Conservation (phyloP, 2,329 filamentous ascomycete species). For the Amauroascus niger region DNA sequence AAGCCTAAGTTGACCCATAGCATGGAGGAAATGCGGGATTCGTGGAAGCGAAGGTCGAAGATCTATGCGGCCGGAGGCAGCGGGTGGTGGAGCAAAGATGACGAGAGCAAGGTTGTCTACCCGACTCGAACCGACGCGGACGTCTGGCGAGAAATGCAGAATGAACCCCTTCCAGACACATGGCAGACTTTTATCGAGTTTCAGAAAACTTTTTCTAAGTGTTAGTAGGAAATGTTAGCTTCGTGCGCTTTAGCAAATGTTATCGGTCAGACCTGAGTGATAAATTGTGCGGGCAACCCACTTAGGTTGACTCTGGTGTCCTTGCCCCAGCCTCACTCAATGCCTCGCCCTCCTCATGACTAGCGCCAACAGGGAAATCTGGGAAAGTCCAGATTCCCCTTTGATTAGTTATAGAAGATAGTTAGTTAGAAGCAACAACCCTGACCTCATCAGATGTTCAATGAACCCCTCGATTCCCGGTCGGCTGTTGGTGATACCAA, state of each 20-base stretch:
- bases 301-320: too few relatives aligned
- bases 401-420: too few relatives aligned
- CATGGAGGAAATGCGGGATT: background rate
- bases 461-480: background rate
- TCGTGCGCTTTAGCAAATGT: constrained; percentile 1
- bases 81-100: constrained; percentile 16
- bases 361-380: too few relatives aligned
- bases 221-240: constrained; percentile 7
- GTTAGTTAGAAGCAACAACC: too few relatives aligned
- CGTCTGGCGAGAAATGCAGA: background rate
- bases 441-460: too few relatives aligned
- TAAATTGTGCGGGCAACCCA: constrained; percentile 3
- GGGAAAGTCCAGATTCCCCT: too few relatives aligned
- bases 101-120: constrained; percentile 15
- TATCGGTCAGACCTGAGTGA: constrained; percentile 6
- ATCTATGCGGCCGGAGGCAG: constrained; percentile 9
- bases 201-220: constrained; percentile 6
- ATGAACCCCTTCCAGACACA: constrained; percentile 7
- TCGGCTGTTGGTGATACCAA: constrained; percentile 2
- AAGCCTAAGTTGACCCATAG: background rate
- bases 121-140: background rate
- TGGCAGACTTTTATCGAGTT: constrained; percentile 9
- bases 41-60: constrained; percentile 5
- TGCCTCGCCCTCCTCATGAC: too few relatives aligned
- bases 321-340: too few relatives aligned